phyloP scores from a whole-genome alignment of 441 rosid genomes.

The Theobroma grandiflorum region DNA sequence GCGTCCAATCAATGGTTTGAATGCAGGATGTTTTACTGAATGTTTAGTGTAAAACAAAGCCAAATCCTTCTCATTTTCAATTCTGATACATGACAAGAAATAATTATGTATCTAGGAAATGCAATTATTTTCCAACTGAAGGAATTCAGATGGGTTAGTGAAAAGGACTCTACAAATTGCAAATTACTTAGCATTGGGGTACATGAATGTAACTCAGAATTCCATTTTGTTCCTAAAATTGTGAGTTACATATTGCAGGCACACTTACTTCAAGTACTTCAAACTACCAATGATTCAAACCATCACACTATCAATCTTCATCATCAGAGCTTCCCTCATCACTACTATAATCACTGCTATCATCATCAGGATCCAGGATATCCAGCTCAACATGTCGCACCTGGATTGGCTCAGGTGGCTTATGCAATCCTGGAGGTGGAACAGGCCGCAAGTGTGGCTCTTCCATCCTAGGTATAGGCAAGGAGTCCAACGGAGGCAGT shows the following conservation, averaged over 20 bases:
- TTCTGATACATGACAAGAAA: neutral
- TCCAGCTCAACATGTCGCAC: conserved; percentile 90
- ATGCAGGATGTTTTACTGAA: neutral
- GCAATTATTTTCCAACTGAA: neutral
- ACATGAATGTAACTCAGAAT: neutral
- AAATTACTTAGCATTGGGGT: neutral
- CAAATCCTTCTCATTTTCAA: neutral
- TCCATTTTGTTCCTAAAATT: neutral
- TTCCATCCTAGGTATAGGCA: conserved; percentile 53
- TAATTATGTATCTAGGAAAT: neutral
- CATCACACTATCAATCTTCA: conserved; percentile 49
- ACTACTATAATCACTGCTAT: conserved; percentile 79
- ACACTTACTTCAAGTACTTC: conserved; percentile 16
- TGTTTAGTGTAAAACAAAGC: neutral
- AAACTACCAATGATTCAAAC: conserved; percentile 14
- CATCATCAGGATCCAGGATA: conserved; percentile 76
- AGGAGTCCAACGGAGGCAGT: conserved; percentile 69
- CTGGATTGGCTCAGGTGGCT: conserved; percentile 74
- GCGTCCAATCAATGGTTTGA: too few relatives aligned
- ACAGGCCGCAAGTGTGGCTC: conserved; percentile 60
- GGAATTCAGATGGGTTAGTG: neutral
- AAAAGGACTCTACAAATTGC: neutral
- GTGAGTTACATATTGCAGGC: neutral
- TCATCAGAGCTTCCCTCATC: conserved; percentile 86
- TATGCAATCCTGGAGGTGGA: conserved; percentile 58